Conservation (phyloP, 2,329 filamentous ascomycete genomes). For the Tolypocladium tundrense region DNA sequence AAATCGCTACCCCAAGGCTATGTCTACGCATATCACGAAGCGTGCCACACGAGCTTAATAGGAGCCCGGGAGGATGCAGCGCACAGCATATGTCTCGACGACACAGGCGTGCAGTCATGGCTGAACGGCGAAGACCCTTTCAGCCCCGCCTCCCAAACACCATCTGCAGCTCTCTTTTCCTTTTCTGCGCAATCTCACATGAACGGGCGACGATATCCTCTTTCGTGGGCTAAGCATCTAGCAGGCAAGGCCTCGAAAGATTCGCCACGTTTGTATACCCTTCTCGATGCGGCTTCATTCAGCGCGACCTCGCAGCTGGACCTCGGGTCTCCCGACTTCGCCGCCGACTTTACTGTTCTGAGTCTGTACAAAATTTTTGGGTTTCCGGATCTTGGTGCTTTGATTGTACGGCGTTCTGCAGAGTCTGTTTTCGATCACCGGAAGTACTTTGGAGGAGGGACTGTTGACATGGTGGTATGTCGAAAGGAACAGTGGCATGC, state of each 20-base stretch:
- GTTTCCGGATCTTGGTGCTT: conserved; percentile 79
- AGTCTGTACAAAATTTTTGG: conserved; percentile 99
- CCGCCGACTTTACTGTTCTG: conserved; percentile 77
- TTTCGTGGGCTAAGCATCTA: conserved; percentile 52
- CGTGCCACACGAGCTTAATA: conserved; percentile 79
- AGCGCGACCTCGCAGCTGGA: conserved; percentile 70
- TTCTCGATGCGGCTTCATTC: conserved; percentile 77
- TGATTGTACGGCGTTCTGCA: conserved; percentile 69
- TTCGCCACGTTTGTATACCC: conserved; percentile 41
- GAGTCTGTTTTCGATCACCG: conserved; percentile 53
- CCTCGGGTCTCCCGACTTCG: conserved; percentile 46
- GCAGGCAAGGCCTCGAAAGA: conserved; percentile 17
- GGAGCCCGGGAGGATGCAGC: conserved; percentile 66
- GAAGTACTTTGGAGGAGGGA: conserved; percentile 87
- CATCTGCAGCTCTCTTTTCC: conserved; percentile 48
- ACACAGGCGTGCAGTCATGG: conserved; percentile 57
- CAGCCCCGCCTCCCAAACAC: conserved; percentile 8
- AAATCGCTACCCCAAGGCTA: conserved; percentile 61
- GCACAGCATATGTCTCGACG: conserved; percentile 55
- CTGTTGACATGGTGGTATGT: conserved; percentile 79
- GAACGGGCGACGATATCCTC: conserved; percentile 67
- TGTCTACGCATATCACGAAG: conserved; percentile 71
- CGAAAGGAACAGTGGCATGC: conserved; percentile 76
- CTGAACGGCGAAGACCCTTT: conserved; percentile 31
- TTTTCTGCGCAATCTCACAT: conserved; percentile 92